Conservation (phyloP, 1,284 basidiomycete genomes). For the Meira nashicola region DNA sequence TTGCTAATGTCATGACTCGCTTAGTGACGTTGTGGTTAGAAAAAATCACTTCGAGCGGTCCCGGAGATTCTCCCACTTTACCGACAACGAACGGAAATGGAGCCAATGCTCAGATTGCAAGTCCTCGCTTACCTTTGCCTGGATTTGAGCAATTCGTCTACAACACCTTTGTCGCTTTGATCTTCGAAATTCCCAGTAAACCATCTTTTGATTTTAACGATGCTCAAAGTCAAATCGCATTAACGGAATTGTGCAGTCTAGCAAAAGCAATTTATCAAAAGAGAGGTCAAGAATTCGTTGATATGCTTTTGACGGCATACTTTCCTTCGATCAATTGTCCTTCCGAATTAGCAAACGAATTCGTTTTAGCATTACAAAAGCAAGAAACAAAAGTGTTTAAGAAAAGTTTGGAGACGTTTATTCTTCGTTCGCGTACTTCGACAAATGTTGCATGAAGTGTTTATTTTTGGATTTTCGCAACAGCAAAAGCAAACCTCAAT, state of each 20-base stretch:
- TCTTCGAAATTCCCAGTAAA: slow-evolving; percentile 75
- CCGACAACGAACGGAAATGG: slow-evolving; percentile 53
- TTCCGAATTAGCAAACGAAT: slow-evolving; percentile 68
- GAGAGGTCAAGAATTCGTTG: slow-evolving; percentile 75
- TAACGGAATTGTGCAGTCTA: slow-evolving; percentile 54
- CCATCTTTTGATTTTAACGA: slow-evolving; percentile 81
- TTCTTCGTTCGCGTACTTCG: slow-evolving; percentile 2
- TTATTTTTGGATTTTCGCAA: no score
- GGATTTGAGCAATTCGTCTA: slow-evolving; percentile 94
- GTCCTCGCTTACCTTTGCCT: slow-evolving; percentile 58
- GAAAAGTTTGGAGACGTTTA: slow-evolving; percentile 23
- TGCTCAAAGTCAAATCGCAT: slow-evolving; percentile 60
- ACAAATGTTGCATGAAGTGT: no score
- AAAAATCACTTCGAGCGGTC: slow-evolving; percentile 16
- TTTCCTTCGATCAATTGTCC: slow-evolving; percentile 87
- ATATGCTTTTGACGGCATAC: slow-evolving; percentile 74
- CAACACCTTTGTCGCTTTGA: slow-evolving; percentile 74
- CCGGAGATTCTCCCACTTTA: slow-evolving; percentile 17
- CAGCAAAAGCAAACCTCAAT: no score
- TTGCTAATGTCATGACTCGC: slow-evolving; percentile 68
- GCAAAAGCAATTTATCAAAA: slow-evolving; percentile 74
- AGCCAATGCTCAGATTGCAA: slow-evolving; percentile 30
- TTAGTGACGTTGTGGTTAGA: slow-evolving; percentile 72
- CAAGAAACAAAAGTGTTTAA: slow-evolving; percentile 71
- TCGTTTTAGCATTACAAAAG: slow-evolving; percentile 53